Conservation (phyloP, 306 rosid genomes). For the Sphenostylis stenocarpa region DNA sequence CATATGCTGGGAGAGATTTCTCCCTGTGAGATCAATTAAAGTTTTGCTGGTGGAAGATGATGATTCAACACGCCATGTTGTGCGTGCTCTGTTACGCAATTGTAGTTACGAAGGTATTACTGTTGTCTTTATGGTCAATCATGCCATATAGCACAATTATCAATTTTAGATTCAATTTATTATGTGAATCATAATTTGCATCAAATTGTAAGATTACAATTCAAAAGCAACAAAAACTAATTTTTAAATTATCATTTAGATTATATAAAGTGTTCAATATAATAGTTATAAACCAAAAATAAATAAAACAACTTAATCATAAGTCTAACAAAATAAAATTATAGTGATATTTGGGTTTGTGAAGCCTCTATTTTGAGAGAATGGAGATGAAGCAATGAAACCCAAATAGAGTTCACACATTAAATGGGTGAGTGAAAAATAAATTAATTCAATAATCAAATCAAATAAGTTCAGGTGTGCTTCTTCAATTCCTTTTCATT, state of each 20-base stretch:
- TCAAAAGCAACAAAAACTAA: background rate
- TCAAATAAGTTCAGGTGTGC: background rate
- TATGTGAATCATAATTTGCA: background rate
- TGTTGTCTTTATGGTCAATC: conserved; percentile 16
- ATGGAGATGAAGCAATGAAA: background rate
- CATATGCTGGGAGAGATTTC: conserved; percentile 58
- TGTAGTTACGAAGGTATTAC: conserved; percentile 65
- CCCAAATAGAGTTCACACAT: background rate
- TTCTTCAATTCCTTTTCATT: background rate
- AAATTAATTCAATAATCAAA: background rate
- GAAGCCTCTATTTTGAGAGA: background rate
- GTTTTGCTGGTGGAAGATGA: conserved; percentile 68
- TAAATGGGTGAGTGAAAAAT: background rate
- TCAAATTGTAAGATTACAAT: background rate
- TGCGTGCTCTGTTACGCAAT: conserved; percentile 59
- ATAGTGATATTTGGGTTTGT: background rate
- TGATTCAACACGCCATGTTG: conserved; percentile 65
- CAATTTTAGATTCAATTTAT: background rate
- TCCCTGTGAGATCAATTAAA: conserved; percentile 58
- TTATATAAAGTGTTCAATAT: background rate
- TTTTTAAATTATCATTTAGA: background rate
- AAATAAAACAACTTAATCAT: background rate
- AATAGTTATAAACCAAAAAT: background rate
- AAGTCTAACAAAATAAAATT: background rate
- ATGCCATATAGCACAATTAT: background rate